Evolutionary conservation across 805 yeast genomes (phyloP), one percentile per base, ranked within the genome.

Genomic region (Cyberlindnera saturnus): DNA sequence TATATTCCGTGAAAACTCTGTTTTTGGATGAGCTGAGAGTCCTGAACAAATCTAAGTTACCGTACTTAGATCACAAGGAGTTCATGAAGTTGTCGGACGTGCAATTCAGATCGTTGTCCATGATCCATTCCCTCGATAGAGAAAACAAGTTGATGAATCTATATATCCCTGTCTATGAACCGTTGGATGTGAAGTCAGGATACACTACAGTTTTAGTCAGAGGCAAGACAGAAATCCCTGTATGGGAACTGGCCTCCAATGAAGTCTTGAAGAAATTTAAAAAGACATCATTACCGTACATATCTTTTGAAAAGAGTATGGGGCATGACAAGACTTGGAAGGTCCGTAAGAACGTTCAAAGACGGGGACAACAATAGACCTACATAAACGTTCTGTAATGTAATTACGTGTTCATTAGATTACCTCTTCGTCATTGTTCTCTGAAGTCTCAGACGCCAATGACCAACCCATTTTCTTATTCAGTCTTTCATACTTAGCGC

Each of bases 401-500:
- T 23, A 9, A 23, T 23, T 23, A 9, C 28, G 11, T 23, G 28
- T 23, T 23, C 28, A 23, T 23, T 23, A 23, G 28, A 23, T 9
- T 23, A 18, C 35, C 13, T 48, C 46, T 13, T 44, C 49, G 16
- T 45, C 36, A 32, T 44, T 47, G 4, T 30, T 34, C n/a, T 41
- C 40, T 14, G 37, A 29, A 31, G 29, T 40, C 43, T 61, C 66
- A 11, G 64, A 63, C 29, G 71, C 61, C 43, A 68, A 64, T 32
- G 77, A 78, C 89, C 88, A 82, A 0, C 89, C 91, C 77, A 87
- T 73, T 48, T 81, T 73, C 59, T 76, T 82, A 52, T 82, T 85
- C 56, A 88, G 65, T 49, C 73, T 69, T 45, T 86, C 93, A 59
- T 90, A 90, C 57, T 82, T 85, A 34, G 68, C 54, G 48, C 96